Conservation (phyloP, 2,329 filamentous ascomycete genomes). For the Ceratocystis cacaofunesta region DNA sequence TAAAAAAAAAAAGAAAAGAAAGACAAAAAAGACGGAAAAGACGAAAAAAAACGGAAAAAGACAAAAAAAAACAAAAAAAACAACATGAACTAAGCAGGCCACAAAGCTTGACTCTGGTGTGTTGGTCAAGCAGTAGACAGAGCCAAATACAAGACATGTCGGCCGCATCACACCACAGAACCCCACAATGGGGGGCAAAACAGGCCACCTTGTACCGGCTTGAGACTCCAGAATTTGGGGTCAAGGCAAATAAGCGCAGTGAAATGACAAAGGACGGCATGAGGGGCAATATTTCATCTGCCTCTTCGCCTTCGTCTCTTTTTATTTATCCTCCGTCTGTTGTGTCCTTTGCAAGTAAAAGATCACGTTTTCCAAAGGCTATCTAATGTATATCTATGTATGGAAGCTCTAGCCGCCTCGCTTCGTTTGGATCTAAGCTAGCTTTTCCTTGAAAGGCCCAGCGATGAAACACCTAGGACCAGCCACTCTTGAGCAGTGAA, state of each 20-base stretch:
- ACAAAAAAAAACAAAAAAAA: too few species aligned
- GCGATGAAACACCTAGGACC: not conserved
- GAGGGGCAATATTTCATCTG: too few species aligned
- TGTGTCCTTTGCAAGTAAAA: not conserved
- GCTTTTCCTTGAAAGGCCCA: not conserved
- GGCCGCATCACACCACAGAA: conserved; percentile 3
- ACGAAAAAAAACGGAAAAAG: not conserved
- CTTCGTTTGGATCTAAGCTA: conserved; percentile 2
- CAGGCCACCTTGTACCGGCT: conserved; percentile 6
- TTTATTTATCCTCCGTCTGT: too few species aligned
- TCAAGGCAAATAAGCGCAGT: not conserved
- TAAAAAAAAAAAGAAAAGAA: not conserved
- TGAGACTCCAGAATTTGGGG: not conserved
- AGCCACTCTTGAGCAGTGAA: not conserved
- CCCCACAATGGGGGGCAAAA: conserved; percentile 7
- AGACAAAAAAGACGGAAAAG: not conserved
- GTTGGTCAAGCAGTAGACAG: not conserved
- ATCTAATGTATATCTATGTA: not conserved
- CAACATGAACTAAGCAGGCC: not conserved
- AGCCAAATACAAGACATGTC: not conserved
- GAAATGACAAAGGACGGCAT: not conserved
- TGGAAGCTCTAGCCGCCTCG: conserved; percentile 1
- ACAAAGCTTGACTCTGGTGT: not conserved
- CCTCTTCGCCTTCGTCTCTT: too few species aligned
- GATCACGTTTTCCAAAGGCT: not conserved